Base-by-base conservation (phyloP, 768 basidiomycete genomes). In the Boletellus emodensis region DNA sequence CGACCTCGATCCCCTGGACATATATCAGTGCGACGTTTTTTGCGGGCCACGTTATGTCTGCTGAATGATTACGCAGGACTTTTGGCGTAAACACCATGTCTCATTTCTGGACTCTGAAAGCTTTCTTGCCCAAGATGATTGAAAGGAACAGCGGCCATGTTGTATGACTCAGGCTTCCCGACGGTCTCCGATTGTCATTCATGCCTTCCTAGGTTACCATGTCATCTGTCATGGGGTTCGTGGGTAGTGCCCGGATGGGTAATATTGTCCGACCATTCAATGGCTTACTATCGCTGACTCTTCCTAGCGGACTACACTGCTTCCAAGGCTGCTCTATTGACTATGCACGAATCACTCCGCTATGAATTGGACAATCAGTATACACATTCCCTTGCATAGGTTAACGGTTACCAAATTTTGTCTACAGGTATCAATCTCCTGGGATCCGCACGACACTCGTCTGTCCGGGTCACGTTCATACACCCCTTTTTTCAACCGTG, bases 101-200 rank as follows among this genome's bases (percentile, higher is more conserved):
- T 15, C 90, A 96, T 65, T 98, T 90, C 67, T 96, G 90, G 87
- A 87, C 83, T 4, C 67, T 96, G 53, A 94, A 95, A 61, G 87
- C 90, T 1, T 98, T 99, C 77, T 75, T 99, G 22, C 96, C 96
- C 7, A 76, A 77, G 26, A 86, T 99, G 82, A 74, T 98, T 46
- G 80, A 79, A 61, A 72, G 72, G 34, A 88, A 88, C 44, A 69
- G 70, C 3, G 96, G 96, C 0, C 96, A 99, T 62, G 82, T 99
- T 52, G 90, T 90, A 65, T 41, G 84, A 72, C 17, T n/a, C 48
- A 40, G 9, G 35, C 33, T 20, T 32, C 26, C 9, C 36, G 28
- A 28, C 10, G 39, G 28, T 30, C 34, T 41, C 48, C 20, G 35
- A 40, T 33, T 41, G 2, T 61, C 43, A 38, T 47, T 43, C 40